Conservation (phyloP, 331 rosid genomes). For the Quercus phellos region DNA sequence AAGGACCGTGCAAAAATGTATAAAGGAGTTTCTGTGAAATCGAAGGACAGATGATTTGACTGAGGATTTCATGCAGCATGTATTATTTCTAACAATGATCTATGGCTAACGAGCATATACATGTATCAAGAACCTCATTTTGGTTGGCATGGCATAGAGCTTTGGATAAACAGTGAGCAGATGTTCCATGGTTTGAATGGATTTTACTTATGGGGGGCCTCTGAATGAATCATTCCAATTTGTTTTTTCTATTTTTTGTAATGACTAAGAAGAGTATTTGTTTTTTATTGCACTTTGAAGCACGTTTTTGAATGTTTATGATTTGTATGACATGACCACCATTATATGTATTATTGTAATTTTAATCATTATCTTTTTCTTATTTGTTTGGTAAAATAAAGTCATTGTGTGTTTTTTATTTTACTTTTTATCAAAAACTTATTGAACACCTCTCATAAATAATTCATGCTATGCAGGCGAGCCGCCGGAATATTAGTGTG, state of each 20-base stretch:
- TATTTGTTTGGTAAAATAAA: background rate
- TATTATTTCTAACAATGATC: background rate
- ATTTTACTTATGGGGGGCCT: background rate
- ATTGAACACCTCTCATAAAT: no score
- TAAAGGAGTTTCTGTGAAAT: slow-evolving; percentile 68
- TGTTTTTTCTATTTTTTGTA: background rate
- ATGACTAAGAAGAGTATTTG: background rate
- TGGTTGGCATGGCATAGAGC: background rate
- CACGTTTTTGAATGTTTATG: background rate
- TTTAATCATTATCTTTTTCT: background rate
- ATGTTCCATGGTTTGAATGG: background rate
- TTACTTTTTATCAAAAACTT: no score
- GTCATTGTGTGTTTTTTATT: background rate
- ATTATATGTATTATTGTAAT: background rate
- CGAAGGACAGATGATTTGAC: slow-evolving; percentile 28
- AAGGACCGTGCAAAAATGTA: slow-evolving; percentile 56
- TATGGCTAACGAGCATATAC: background rate
- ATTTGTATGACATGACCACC: background rate
- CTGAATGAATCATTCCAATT: background rate
- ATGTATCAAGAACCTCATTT: background rate
- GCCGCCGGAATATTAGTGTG: no score
- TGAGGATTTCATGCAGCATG: slow-evolving; percentile 23
- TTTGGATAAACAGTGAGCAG: background rate
- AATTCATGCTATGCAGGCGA: no score
- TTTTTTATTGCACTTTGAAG: background rate